Base-by-base conservation (phyloP, 2,329 filamentous ascomycete genomes). In the Cladophialophora yegresii region DNA sequence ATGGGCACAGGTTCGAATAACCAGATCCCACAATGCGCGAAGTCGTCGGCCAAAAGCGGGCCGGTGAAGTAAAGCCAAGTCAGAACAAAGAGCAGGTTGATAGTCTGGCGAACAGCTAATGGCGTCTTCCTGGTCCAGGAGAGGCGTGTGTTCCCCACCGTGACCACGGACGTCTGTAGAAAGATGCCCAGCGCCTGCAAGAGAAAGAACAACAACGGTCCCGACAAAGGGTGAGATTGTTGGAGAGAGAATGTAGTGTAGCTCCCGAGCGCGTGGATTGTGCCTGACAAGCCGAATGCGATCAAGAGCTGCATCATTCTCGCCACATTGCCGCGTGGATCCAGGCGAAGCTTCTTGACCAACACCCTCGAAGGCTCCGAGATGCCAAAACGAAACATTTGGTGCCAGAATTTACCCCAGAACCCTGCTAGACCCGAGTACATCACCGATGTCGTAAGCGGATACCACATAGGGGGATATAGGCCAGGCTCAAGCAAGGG, bases 341-440 rank as follows among this genome's bases (percentile, higher is more conserved):
- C 54, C 13, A 26, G 40, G 23, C 61, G 7, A 13, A 68, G 36
- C 47, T 57, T 58, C 33, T 65, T 23, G 40, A 70, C 67, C 43
- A 71, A 20, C 16, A 68, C 62, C 51, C 61, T 54, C 16, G 36
- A 77, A 62, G 1, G 78, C 76, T 2, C 78, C 59, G 30, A 78
- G 53, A 60, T 79, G 71, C 85, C 86, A 61, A 87, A 83, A 0
- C 92, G 89, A 78, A 96, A 96, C 2, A 89, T 88, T 77, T 97
- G 93, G 75, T 98, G 93, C 93, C 93, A 97, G 83, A 87, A 93
- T 23, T 81, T 82, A 51, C 90, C 88, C 93, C 93, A 98, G 77
- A 89, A 89, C 0, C 92, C 93, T 0, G 85, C 83, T 1, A 97
- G 80, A 0, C 93, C 93, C 64, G 85, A 81, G 66, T 92, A 85